Evolutionary conservation across 441 rosid genomes (phyloP).

Genomic region (California macrophylla): DNA sequence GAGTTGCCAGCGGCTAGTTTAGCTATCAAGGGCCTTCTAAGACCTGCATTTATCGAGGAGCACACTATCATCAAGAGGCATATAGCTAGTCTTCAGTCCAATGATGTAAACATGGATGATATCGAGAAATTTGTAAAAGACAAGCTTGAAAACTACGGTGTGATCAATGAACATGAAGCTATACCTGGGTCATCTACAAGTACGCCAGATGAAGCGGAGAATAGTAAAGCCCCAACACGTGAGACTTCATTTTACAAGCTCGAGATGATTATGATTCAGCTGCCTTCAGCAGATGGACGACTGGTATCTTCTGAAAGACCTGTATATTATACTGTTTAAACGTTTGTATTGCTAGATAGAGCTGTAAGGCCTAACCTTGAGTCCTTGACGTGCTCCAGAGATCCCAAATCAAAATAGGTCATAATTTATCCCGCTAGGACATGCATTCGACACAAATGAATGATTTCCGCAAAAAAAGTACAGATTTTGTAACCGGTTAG

Average conservation of each 20-base stretch:
- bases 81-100: conserved; percentile 32
- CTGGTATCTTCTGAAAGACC: conserved; percentile 36
- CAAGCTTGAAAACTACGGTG: conserved; percentile 31
- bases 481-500: too few relatives aligned
- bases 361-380: too few relatives aligned
- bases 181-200: conserved; percentile 29
- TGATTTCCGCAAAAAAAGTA: too few relatives aligned
- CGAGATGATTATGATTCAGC: conserved; percentile 67
- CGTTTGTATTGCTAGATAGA: too few relatives aligned
- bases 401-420: not conserved
- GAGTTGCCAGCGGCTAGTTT: conserved; percentile 80
- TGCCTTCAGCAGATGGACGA: conserved; percentile 67
- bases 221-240: conserved; percentile 28
- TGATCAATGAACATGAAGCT: conserved; percentile 34
- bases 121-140: conserved; percentile 26
- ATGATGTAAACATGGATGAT: conserved; percentile 23
- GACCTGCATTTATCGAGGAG: conserved; percentile 64
- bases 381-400: too few relatives aligned
- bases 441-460: too few relatives aligned
- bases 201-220: conserved; percentile 25
- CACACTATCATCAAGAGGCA: conserved; percentile 57
- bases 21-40: conserved; percentile 72
- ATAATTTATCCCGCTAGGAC: too few relatives aligned
- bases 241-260: conserved; percentile 66
- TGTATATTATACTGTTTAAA: not conserved